These are phyloP conservation scores for Pseudoturritis turrita DNA, from an alignment of 345 rosid species.

Conservation along the genomic window DNA sequence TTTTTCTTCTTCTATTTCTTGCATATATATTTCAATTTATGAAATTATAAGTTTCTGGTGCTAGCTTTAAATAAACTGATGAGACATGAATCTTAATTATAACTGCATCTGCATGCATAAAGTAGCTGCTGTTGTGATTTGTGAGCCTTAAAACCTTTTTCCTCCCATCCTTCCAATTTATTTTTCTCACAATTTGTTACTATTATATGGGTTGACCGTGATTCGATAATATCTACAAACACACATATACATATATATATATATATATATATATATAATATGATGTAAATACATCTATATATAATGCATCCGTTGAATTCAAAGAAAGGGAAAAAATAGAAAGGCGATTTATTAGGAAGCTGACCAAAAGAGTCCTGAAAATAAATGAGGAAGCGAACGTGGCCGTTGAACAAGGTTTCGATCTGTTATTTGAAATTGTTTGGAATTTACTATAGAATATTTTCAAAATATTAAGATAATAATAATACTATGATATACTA, in stretches of 20 bases:
- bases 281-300: not conserved
- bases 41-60: slow-evolving; percentile 5
- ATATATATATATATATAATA: not conserved
- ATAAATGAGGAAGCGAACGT: slow-evolving; percentile 11
- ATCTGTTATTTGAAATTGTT: slow-evolving; percentile 4
- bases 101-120: slow-evolving; percentile 17
- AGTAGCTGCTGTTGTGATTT: not conserved
- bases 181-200: not conserved
- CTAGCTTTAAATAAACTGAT: slow-evolving; percentile 6
- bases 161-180: not conserved
- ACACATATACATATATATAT: not conserved
- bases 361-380: slow-evolving; percentile 19
- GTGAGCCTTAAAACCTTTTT: not conserved
- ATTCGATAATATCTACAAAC: not conserved
- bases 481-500: not conserved
- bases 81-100: slow-evolving; percentile 8
- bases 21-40: not conserved
- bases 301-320: slow-evolving; percentile 3
- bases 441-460: not conserved
- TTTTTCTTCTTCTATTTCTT: not conserved
- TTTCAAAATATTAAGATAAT: not conserved
- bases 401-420: slow-evolving; percentile 15
- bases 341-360: slow-evolving; percentile 18
- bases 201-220: not conserved
- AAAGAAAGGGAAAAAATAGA: not conserved